These are phyloP conservation scores for Candida neerlandica DNA, from an alignment of 1,139 yeast species.

Conservation along the genomic window DNA sequence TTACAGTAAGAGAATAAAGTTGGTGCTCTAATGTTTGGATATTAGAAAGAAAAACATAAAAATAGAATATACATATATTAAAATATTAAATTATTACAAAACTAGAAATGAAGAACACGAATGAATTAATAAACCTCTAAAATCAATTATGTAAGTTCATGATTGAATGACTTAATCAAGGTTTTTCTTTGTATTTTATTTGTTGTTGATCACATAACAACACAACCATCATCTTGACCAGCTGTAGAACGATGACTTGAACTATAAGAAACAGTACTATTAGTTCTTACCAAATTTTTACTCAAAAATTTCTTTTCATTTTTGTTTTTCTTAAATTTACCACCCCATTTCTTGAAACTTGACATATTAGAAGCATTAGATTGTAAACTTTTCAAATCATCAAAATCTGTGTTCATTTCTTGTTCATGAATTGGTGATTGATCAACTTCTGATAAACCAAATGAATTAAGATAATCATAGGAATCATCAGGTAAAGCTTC, in stretches of 20 bases:
- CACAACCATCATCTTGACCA: slow-evolving; percentile 3
- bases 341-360: slow-evolving; percentile 3
- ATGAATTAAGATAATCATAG: slow-evolving; percentile 17
- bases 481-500: slow-evolving; percentile 11
- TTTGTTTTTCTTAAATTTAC: neutral
- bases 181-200: too few species aligned
- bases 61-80: neutral
- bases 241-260: neutral
- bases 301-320: slow-evolving; percentile 3
- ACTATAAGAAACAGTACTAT: neutral
- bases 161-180: neutral
- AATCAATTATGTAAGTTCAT: neutral
- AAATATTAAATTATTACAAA: neutral
- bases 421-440: neutral
- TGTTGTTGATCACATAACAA: neutral
- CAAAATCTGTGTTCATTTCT: neutral
- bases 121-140: neutral
- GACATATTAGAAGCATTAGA: slow-evolving; percentile 3
- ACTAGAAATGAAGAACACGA: neutral
- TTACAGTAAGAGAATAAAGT: neutral
- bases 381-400: slow-evolving; percentile 2
- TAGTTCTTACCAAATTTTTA: neutral
- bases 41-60: neutral
- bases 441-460: slow-evolving; percentile 11
- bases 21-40: neutral